Evolutionary conservation across 768 basidiomycete genomes (phyloP).

Genomic region (Amyloporia xantha): DNA sequence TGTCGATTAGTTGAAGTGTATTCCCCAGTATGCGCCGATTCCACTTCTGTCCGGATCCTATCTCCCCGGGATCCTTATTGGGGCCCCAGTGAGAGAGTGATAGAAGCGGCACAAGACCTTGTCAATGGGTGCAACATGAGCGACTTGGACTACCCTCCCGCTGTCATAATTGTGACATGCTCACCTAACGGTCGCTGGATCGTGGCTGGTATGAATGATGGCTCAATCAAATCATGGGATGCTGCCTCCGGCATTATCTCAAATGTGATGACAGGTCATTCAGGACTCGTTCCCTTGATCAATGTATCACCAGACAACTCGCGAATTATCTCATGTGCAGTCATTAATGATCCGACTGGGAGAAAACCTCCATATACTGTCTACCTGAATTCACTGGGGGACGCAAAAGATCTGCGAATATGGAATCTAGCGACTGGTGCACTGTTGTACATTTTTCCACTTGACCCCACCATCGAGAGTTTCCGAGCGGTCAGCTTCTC

Average conservation of each 20-base stretch:
- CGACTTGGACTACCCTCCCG: no score
- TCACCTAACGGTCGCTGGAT: neutral
- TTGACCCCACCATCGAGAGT: neutral
- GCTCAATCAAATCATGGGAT: neutral
- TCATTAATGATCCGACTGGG: no score
- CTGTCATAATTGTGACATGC: no score
- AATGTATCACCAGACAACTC: neutral
- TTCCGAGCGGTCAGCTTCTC: neutral
- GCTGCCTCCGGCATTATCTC: neutral
- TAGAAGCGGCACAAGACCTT: neutral
- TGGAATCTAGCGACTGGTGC: neutral
- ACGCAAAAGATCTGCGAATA: neutral
- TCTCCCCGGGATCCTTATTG: neutral
- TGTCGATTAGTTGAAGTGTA: neutral
- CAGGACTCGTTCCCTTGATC: neutral
- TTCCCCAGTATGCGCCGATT: neutral
- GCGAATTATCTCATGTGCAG: neutral
- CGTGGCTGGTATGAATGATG: neutral
- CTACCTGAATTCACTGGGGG: no score
- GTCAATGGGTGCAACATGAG: no score
- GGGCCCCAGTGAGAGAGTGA: neutral
- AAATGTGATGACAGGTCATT: neutral
- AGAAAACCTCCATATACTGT: no score
- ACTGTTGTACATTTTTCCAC: neutral
- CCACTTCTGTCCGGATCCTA: neutral